These are phyloP conservation scores for Pseudogymnoascus verrucosus DNA, from an alignment of 2,329 filamentous ascomycete species.

Conservation along the genomic window DNA sequence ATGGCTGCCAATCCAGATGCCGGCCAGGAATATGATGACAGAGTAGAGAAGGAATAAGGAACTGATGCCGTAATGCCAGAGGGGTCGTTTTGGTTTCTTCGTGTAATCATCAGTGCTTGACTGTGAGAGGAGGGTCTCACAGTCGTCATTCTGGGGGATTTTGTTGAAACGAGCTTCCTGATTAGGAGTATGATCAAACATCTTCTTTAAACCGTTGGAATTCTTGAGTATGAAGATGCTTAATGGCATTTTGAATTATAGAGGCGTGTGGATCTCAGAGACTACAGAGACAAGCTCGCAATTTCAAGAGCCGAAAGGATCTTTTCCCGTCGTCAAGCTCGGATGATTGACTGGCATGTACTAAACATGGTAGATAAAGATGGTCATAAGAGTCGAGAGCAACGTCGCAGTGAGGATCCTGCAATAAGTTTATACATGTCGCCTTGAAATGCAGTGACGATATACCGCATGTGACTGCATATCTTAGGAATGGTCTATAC, in stretches of 20 bases:
- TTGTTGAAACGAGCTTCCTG: background rate
- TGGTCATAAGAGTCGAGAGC: background rate
- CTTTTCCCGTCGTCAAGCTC: background rate
- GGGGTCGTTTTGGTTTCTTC: background rate
- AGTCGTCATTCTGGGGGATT: background rate
- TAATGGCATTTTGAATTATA: slow-evolving; percentile 2
- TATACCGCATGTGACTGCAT: background rate
- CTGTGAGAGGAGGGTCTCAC: background rate
- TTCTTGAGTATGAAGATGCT: background rate
- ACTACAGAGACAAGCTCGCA: background rate
- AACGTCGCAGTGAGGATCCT: background rate
- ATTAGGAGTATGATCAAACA: background rate
- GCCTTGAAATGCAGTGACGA: background rate
- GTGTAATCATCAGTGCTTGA: background rate
- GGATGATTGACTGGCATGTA: background rate
- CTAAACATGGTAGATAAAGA: background rate
- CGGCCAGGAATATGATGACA: background rate
- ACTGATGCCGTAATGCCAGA: background rate
- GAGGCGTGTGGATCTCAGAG: background rate
- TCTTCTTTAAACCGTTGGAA: background rate
- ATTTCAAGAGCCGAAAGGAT: background rate
- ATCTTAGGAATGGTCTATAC: background rate
- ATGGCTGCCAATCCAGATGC: background rate
- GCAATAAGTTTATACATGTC: background rate
- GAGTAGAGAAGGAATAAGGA: background rate